Percentiles rank a stretch among this genome's conserved stretches.
phyloP scores from a whole-genome alignment of 306 rosid species.

The Arachis hypogaea region DNA sequence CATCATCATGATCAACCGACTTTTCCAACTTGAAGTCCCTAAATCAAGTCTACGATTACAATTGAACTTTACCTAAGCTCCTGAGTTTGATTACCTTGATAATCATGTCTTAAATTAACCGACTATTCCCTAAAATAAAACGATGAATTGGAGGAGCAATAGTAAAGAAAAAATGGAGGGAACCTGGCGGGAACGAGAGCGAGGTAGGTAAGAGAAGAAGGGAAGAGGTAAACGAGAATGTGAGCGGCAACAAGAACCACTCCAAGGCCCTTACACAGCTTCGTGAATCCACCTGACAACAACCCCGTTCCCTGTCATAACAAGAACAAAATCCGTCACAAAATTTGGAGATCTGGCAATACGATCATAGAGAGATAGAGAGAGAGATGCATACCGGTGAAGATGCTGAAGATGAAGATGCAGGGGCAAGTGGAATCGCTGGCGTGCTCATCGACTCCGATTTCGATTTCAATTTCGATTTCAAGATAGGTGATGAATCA shows the following conservation, averaged over 20 bases:
- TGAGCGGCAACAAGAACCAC: slow-evolving; percentile 71
- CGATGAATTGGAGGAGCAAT: not conserved
- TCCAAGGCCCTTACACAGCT: slow-evolving; percentile 80
- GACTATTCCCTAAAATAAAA: too few relatives aligned
- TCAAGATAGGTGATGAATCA: too few relatives aligned
- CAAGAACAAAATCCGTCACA: not conserved
- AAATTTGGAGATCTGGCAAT: too few relatives aligned
- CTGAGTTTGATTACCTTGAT: too few relatives aligned
- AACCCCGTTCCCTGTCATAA: slow-evolving; percentile 53
- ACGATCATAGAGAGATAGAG: not conserved
- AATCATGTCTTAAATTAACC: too few relatives aligned
- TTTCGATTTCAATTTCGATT: not conserved
- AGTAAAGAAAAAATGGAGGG: not conserved
- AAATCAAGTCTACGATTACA: too few relatives aligned
- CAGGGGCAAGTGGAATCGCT: not conserved
- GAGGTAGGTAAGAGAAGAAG: slow-evolving; percentile 61
- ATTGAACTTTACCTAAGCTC: too few relatives aligned
- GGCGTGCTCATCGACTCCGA: slow-evolving; percentile 31
- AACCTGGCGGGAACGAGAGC: slow-evolving; percentile 93
- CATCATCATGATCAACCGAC: too few relatives aligned
- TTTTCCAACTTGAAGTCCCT: too few relatives aligned
- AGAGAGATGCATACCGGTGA: not conserved
- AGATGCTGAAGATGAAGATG: not conserved
- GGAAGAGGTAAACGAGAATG: slow-evolving; percentile 69
- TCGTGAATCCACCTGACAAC: slow-evolving; percentile 79